Conservation (phyloP, 441 rosid genomes). For the Corymbia citriodora region DNA sequence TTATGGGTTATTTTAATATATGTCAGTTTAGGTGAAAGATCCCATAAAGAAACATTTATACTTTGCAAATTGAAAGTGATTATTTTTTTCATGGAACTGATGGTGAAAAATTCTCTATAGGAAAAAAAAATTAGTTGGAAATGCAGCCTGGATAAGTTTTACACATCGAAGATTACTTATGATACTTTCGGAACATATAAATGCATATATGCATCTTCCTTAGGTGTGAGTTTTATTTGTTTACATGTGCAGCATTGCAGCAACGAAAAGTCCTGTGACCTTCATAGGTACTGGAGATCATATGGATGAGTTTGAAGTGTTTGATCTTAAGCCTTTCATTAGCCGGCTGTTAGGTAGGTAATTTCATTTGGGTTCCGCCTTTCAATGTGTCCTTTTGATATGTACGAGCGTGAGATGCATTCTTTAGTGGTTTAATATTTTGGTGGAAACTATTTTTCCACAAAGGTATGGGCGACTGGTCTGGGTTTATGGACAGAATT, state of each 20-base stretch:
- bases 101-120: background rate
- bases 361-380: background rate
- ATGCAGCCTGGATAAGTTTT: background rate
- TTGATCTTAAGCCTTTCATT: constrained; percentile 90
- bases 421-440: background rate
- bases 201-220: background rate
- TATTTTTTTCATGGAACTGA: background rate
- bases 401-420: background rate
- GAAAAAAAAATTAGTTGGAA: background rate
- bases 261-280: constrained; percentile 95
- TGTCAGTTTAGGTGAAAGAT: background rate
- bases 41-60: background rate
- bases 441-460: background rate
- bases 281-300: constrained; percentile 98
- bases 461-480: constrained; percentile 92
- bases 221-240: background rate
- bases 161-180: background rate
- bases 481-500: constrained; percentile 93
- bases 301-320: constrained; percentile 96
- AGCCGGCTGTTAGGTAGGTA: constrained; percentile 80
- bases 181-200: background rate
- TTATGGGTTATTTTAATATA: background rate
- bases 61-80: background rate
- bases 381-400: background rate
- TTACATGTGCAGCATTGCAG: constrained; percentile 66